These are phyloP conservation scores for Ceratobasidium theobromae DNA, from an alignment of 1,284 basidiomycete species.

Conservation along the genomic window DNA sequence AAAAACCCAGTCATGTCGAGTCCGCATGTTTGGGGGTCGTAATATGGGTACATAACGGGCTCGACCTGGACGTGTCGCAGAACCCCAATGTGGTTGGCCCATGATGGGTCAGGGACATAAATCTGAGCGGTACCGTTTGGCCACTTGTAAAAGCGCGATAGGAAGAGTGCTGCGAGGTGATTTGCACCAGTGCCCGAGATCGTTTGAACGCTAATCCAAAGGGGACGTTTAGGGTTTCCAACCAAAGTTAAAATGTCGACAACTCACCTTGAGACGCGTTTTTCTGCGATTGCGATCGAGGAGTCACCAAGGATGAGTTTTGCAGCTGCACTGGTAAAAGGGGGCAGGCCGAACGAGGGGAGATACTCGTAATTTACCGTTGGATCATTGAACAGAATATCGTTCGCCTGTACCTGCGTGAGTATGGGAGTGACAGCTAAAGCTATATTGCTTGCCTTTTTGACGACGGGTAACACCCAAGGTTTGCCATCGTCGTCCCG, in stretches of 20 bases:
- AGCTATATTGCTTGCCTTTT: constrained; percentile 67
- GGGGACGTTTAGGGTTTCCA: not conserved
- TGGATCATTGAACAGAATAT: constrained; percentile 68
- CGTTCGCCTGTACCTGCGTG: constrained; percentile 63
- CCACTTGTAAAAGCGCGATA: constrained; percentile 82
- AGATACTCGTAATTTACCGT: constrained; percentile 91
- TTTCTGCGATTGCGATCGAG: constrained; percentile 72
- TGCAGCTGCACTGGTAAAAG: constrained; percentile 78
- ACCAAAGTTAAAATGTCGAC: constrained; percentile 3
- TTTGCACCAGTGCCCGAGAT: constrained; percentile 96
- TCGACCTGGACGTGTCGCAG: constrained; percentile 81
- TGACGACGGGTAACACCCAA: constrained; percentile 91
- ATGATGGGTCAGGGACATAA: constrained; percentile 88
- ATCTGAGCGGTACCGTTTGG: constrained; percentile 61
- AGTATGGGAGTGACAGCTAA: constrained; percentile 39
- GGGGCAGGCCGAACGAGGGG: constrained; percentile 83
- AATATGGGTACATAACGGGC: constrained; percentile 86
- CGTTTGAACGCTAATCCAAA: constrained; percentile 70
- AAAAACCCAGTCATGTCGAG: constrained; percentile 82
- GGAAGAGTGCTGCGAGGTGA: constrained; percentile 87
- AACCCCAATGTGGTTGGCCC: constrained; percentile 92
- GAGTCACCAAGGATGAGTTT: constrained; percentile 77
- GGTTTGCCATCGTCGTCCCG: constrained; percentile 82
- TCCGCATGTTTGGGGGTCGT: constrained; percentile 85
- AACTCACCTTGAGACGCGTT: constrained; percentile 58